Conservation (phyloP, 2,329 filamentous ascomycete species). For the Penicillium thymicola region DNA sequence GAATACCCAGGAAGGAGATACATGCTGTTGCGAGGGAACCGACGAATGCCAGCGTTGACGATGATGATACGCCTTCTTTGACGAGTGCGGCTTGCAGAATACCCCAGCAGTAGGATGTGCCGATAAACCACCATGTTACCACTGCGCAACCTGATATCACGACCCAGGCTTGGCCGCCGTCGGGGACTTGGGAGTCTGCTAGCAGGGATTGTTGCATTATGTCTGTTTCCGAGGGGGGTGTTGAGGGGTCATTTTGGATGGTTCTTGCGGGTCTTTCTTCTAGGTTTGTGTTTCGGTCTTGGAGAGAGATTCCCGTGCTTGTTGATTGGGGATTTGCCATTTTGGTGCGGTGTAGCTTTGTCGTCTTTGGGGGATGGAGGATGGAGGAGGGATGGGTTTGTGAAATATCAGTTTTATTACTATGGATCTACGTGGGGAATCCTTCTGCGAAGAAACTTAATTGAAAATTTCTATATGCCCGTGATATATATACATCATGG, state of each 20-base stretch:
- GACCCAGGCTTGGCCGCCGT: constrained; percentile 33
- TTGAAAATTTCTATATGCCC: neutral
- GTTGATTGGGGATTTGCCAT: neutral
- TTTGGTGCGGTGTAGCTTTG: neutral
- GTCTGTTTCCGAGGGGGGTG: neutral
- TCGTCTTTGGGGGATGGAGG: neutral
- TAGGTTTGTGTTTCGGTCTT: neutral
- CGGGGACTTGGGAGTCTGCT: constrained; percentile 43
- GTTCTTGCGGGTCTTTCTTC: neutral
- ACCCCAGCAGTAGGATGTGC: constrained; percentile 59
- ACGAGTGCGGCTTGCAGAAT: constrained; percentile 59
- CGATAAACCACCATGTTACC: constrained; percentile 56
- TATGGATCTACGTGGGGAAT: neutral
- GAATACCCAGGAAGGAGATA: constrained; percentile 52
- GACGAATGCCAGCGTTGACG: constrained; percentile 58
- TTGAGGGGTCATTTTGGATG: neutral
- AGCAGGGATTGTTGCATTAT: constrained; percentile 44
- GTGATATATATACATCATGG: no score
- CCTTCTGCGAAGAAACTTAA: neutral
- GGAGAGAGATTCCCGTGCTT: neutral
- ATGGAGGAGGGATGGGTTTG: neutral
- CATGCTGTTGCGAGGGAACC: constrained; percentile 53
- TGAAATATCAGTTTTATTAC: neutral
- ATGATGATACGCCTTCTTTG: constrained; percentile 44
- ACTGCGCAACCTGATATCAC: constrained; percentile 52